Conservation (phyloP, 1,284 basidiomycete species). For the Cryptococcus wingfieldii region DNA sequence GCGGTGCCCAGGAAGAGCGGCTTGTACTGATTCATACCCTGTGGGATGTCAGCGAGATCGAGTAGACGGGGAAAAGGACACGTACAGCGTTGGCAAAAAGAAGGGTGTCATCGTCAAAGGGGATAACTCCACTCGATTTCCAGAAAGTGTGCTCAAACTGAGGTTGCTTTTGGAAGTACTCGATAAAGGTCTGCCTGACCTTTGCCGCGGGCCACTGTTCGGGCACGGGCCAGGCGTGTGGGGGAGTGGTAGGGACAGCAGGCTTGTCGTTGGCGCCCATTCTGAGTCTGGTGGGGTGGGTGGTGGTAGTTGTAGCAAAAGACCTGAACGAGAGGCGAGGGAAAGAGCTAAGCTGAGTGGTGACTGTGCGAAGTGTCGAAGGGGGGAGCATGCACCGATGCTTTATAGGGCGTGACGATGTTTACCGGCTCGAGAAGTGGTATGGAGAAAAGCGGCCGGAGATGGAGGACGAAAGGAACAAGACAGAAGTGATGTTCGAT, state of each 20-base stretch:
- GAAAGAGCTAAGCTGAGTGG: not conserved
- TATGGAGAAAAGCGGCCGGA: too few relatives aligned
- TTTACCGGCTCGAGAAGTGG: too few relatives aligned
- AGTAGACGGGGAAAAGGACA: conserved; percentile 8
- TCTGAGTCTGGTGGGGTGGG: conserved; percentile 1
- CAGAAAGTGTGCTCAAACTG: conserved; percentile 76
- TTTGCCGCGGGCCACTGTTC: conserved; percentile 63
- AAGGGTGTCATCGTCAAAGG: conserved; percentile 93
- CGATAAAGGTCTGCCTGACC: conserved; percentile 70
- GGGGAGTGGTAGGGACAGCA: conserved; percentile 34
- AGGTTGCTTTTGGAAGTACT: conserved; percentile 67
- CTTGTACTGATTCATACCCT: conserved; percentile 98
- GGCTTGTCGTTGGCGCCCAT: conserved; percentile 33
- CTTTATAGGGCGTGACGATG: too few relatives aligned
- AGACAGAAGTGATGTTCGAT: too few relatives aligned
- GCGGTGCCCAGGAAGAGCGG: conserved; percentile 93
- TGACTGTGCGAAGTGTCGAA: not conserved
- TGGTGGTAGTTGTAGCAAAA: not conserved
- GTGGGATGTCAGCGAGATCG: not conserved
- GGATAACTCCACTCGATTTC: conserved; percentile 88
- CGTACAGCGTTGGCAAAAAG: conserved; percentile 88
- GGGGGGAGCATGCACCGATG: too few relatives aligned
- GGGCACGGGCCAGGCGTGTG: conserved; percentile 45
- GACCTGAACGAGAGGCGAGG: not conserved
- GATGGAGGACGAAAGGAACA: too few relatives aligned